Evolutionary conservation across 495 filamentous ascomycete species (phyloP).

Genomic region (Podospora conica): DNA sequence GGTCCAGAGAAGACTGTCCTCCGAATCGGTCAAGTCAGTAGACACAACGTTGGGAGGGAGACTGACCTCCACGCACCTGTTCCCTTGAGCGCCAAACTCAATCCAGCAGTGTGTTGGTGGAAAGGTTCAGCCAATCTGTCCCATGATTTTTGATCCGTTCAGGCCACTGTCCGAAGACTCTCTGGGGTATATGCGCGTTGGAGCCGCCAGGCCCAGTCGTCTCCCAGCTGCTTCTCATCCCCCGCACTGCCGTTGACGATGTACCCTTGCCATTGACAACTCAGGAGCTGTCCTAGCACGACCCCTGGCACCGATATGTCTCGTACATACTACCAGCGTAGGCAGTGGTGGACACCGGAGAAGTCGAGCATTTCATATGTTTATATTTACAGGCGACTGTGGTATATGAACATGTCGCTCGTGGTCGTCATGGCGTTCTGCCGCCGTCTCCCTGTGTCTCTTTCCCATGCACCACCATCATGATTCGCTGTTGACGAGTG

Average conservation of each 20-base stretch:
- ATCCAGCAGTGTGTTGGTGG: not conserved
- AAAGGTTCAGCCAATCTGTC: not conserved
- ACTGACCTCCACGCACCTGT: not conserved
- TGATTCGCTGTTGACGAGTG: constrained; percentile 60
- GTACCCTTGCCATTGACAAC: not conserved
- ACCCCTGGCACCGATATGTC: not conserved
- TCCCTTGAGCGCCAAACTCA: not conserved
- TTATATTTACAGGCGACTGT: constrained; percentile 4
- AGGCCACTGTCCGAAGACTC: not conserved
- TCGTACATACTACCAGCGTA: not conserved
- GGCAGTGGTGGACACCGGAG: not conserved
- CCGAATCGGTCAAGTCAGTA: not conserved
- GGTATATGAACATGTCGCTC: constrained; percentile 7
- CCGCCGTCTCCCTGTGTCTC: not conserved
- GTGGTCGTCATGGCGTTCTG: not conserved
- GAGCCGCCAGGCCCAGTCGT: not conserved
- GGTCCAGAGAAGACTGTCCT: not conserved
- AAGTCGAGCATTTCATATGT: not conserved
- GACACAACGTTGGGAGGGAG: not conserved
- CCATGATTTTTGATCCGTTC: not conserved
- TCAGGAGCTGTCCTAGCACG: not conserved
- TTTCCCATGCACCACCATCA: not conserved
- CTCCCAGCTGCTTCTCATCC: not conserved
- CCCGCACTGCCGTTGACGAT: too few species aligned
- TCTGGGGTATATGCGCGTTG: not conserved